Percentiles rank a stretch among this genome's conserved stretches.
Conservation (phyloP, 1,139 yeast species). For the Torulaspora globosa region DNA sequence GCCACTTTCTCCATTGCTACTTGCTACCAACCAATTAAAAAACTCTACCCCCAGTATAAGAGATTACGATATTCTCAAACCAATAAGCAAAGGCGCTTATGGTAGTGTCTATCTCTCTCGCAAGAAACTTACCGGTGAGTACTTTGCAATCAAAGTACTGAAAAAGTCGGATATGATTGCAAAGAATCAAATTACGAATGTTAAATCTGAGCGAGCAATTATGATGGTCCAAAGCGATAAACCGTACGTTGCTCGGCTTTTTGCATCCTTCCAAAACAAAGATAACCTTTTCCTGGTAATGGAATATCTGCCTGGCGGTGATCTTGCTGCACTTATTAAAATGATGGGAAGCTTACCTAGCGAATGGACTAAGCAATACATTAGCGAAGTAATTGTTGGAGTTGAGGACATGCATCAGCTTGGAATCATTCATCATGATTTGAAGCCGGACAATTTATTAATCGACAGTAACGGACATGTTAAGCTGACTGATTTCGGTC, state of each 20-base stretch:
- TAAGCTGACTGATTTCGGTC: constrained; percentile 91
- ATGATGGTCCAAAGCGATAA: constrained; percentile 96
- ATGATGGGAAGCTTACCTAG: constrained; percentile 77
- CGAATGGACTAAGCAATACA: constrained; percentile 82
- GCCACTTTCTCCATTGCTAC: constrained; percentile 77
- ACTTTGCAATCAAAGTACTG: constrained; percentile 91
- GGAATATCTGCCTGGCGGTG: constrained; percentile 97
- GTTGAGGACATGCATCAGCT: constrained; percentile 82
- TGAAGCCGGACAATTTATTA: constrained; percentile 89
- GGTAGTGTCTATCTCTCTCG: constrained; percentile 90
- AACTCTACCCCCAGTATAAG: constrained; percentile 62
- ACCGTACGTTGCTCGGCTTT: constrained; percentile 88
- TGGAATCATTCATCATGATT: constrained; percentile 91
- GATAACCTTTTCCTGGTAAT: constrained; percentile 87
- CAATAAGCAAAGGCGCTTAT: constrained; percentile 95
- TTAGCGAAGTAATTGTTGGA: constrained; percentile 87
- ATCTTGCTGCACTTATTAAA: constrained; percentile 80
- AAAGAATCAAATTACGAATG: constrained; percentile 92
- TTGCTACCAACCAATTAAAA: constrained; percentile 54
- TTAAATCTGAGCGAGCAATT: constrained; percentile 90
- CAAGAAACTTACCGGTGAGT: constrained; percentile 83
- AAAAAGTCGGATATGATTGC: constrained; percentile 95
- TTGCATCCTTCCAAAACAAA: constrained; percentile 82
- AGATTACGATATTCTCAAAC: constrained; percentile 87
- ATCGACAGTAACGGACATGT: constrained; percentile 85